A percentile compares a stretch with the other conserved stretches of the same genome.
Evolutionary conservation across 495 filamentous ascomycete genomes (phyloP).

Genomic region (Penicillium waksmanii): DNA sequence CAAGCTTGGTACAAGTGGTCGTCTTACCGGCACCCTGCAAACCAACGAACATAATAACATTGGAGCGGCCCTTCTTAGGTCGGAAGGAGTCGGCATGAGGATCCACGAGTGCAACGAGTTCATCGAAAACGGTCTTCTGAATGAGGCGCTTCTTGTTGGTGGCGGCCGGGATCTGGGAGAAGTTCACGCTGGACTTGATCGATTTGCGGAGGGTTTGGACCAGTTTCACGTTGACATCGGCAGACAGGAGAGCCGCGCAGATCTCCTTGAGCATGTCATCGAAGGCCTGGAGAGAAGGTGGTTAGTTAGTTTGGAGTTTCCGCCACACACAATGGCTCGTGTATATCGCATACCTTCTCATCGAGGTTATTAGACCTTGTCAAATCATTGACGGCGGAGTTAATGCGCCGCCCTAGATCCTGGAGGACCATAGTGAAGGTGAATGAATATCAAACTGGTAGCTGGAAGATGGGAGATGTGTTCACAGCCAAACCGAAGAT

Average conservation of each 20-base stretch:
- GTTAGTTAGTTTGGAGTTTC: slow-evolving; percentile 9
- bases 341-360: slow-evolving; percentile 72
- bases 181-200: slow-evolving; percentile 88
- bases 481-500: slow-evolving; percentile 14
- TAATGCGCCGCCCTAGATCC: slow-evolving; percentile 98
- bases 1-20: slow-evolving; percentile 96
- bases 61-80: slow-evolving; percentile 92
- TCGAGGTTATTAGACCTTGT: slow-evolving; percentile 90
- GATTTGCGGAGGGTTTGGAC: slow-evolving; percentile 90
- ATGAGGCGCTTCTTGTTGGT: slow-evolving; percentile 98
- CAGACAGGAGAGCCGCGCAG: slow-evolving; percentile 87
- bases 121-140: slow-evolving; percentile 97
- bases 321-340: not conserved
- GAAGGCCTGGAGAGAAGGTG: slow-evolving; percentile 68
- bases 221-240: slow-evolving; percentile 96
- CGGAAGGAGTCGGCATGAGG: slow-evolving; percentile 95
- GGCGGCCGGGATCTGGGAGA: slow-evolving; percentile 82
- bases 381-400: slow-evolving; percentile 91
- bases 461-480: slow-evolving; percentile 10
- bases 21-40: slow-evolving; percentile 97
- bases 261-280: slow-evolving; percentile 99
- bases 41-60: slow-evolving; percentile 99
- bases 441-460: too few species aligned
- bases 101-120: slow-evolving; percentile 92
- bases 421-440: slow-evolving; percentile 84